Percentiles rank a stretch among this genome's conserved stretches.
Conservation (phyloP, 331 rosid genomes). For the Erythrophleum ivorense region DNA sequence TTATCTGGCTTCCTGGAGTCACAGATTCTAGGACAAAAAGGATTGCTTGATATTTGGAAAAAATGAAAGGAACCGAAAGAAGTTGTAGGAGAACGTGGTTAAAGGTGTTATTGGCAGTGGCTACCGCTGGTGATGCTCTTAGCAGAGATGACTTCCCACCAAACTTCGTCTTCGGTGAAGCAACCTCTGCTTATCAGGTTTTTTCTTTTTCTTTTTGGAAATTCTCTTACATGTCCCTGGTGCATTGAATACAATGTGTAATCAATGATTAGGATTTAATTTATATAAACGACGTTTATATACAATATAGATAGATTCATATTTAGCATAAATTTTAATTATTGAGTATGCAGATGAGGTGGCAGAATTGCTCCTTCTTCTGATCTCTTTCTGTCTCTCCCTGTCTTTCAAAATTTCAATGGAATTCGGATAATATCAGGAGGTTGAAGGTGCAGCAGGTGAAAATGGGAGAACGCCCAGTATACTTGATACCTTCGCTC, state of each 20-base stretch:
- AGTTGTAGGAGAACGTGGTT: background rate
- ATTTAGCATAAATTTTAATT: no score
- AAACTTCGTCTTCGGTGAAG: background rate
- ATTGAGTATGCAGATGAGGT: no score
- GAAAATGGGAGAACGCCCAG: no score
- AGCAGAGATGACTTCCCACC: conserved; percentile 17
- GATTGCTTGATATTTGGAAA: no score
- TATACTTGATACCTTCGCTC: no score
- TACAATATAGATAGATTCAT: no score
- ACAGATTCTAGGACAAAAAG: no score
- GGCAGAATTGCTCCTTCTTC: background rate
- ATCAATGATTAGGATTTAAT: no score
- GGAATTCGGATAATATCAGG: background rate
- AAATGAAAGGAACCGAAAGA: background rate
- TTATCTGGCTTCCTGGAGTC: background rate
- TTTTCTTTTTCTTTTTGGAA: background rate
- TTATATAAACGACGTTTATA: no score
- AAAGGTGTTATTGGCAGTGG: background rate
- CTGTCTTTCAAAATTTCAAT: background rate
- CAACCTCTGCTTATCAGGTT: conserved; percentile 6
- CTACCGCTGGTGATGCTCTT: background rate
- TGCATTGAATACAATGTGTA: no score
- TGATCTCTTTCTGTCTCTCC: background rate
- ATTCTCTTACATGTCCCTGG: no score
- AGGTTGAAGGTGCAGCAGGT: no score